Percentiles rank a stretch among this genome's conserved stretches.
Conservation (phyloP, 148 eudicot genomes). For the Arctostaphylos glauca region DNA sequence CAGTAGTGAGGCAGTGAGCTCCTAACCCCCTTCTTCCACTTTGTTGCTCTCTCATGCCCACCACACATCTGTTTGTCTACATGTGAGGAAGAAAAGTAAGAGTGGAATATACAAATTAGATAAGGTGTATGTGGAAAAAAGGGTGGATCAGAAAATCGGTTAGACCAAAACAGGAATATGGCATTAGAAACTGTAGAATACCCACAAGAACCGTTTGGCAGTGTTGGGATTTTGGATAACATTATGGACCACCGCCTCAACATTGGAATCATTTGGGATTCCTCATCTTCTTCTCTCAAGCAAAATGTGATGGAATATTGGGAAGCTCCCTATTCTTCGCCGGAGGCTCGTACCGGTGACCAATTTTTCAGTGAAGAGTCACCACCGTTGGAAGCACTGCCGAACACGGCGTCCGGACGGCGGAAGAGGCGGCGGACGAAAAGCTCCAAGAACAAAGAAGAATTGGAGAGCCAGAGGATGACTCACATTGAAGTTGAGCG, state of each 20-base stretch:
- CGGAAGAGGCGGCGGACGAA: slow-evolving; percentile 45
- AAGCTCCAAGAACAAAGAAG: slow-evolving; percentile 63
- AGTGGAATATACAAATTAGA: background rate
- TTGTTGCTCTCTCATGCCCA: background rate
- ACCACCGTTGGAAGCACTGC: slow-evolving; percentile 17
- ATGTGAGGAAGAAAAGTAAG: background rate
- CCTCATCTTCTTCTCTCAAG: slow-evolving; percentile 21
- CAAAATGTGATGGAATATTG: slow-evolving; percentile 16
- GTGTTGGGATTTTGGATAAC: background rate
- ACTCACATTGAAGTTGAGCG: slow-evolving; percentile 90
- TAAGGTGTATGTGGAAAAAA: slow-evolving; percentile 1
- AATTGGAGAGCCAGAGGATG: slow-evolving; percentile 81
- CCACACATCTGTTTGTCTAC: background rate
- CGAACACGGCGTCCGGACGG: slow-evolving; percentile 16
- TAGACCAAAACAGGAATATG: slow-evolving; percentile 24
- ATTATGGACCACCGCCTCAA: background rate
- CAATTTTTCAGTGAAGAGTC: background rate
- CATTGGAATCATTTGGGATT: slow-evolving; percentile 2
- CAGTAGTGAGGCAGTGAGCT: background rate
- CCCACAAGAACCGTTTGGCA: slow-evolving; percentile 45
- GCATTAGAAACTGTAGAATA: slow-evolving; percentile 46
- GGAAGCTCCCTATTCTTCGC: slow-evolving; percentile 28
- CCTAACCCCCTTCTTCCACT: background rate
- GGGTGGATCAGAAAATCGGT: background rate
- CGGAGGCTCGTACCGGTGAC: slow-evolving; percentile 23